Evolutionary conservation across 805 yeast species (phyloP).

Genomic region (Priceomyces haplophilus): DNA sequence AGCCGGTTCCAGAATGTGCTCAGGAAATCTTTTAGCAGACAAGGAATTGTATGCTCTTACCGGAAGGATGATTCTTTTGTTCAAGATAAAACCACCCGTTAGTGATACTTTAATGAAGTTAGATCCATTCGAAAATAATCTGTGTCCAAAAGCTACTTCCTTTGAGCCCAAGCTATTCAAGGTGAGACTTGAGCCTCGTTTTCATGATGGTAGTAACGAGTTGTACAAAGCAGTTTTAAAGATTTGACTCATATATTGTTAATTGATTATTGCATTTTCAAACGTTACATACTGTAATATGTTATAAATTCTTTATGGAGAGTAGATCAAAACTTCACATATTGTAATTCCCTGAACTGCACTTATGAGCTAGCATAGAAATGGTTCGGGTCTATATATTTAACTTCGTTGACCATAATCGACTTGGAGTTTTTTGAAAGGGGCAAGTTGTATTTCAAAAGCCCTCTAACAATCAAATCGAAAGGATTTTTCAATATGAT

Average conservation of each 20-base stretch:
- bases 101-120: conserved; percentile 33
- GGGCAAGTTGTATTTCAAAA: conserved; percentile 73
- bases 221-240: conserved; percentile 14
- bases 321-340: too few species aligned
- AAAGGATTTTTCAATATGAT: conserved; percentile 74
- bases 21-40: conserved; percentile 63
- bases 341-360: too few species aligned
- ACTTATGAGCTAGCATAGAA: background rate
- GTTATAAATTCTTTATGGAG: too few species aligned
- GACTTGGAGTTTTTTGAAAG: conserved; percentile 50
- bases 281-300: background rate
- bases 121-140: conserved; percentile 43
- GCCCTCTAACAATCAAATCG: conserved; percentile 80
- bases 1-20: conserved; percentile 68
- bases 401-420: conserved; percentile 58
- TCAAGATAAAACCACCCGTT: conserved; percentile 44
- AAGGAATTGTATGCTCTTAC: conserved; percentile 61
- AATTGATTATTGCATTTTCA: background rate
- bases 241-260: conserved; percentile 3
- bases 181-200: conserved; percentile 17
- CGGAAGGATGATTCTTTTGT: conserved; percentile 51
- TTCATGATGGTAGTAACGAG: conserved; percentile 17
- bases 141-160: conserved; percentile 3
- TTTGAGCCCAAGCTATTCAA: conserved; percentile 9
- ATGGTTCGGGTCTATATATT: conserved; percentile 51